Evolutionary conservation across 2,329 filamentous ascomycete genomes (phyloP), one percentile per base, ranked within the genome.

Genomic region (Exophiala spinifera): DNA sequence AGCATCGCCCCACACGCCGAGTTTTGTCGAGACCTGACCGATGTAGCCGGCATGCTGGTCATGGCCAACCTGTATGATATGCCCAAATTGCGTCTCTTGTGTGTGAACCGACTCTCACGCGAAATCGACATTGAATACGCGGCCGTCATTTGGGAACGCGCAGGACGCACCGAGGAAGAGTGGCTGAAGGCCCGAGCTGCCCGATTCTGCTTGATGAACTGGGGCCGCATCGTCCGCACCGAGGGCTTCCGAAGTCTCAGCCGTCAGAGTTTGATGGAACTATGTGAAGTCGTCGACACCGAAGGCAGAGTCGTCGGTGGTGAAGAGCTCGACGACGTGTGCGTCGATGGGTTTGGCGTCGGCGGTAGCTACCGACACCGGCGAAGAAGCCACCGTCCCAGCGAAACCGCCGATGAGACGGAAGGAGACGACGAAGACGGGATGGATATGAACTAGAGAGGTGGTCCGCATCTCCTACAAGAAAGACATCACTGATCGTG

Each of bases 31-130:
- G 77, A 74, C 7, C 82, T 96, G 17, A 83, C 86, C 25, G 91
- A 96, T 63, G 91, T 97, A 13, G 92, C 94, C 0, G 92, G 94
- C 7, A 84, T 99, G 71, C 80, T 99, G 2, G 92, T 99, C 61
- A 95, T 99, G 89, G 91, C 91, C 40, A 96, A 97, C 70, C 89
- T 97, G 44, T 99, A 99, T 74, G 92, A 96, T 67, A 95, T 99
- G 75, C 91, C 91, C 1, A 90, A 94, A 63, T 83, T 99, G 20
- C 88, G 92, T 17, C 81, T 96, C 6, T 79, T 97, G 1, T 96
- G 92, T 69, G 88, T 97, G 51, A 92, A 96, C 68, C 84, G 94
- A 7, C 80, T 99, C 3, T 87, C 88, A 52, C 88, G 89, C 58
- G 94, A 99, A 67, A 81, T 99, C 2, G 92, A 97, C 67, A 87